Evolutionary conservation across 1,284 basidiomycete species (phyloP).

Genomic region (Ustilago xerochloae): DNA sequence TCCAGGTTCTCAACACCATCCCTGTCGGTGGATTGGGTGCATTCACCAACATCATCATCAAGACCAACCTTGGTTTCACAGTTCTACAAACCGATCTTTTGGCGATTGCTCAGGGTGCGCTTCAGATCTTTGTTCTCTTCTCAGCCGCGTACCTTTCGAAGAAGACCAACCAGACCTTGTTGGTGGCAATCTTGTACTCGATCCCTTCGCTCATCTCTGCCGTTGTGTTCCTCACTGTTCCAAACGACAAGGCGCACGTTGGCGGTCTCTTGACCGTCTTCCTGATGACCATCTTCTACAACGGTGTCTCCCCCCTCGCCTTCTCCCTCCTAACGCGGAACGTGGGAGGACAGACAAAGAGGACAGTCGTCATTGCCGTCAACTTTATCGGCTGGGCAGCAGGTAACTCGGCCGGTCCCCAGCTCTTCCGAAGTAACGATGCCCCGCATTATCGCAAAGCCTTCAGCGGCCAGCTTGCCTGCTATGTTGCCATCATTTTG

Average conservation of each 20-base stretch:
- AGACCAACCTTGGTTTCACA: conserved; percentile 61
- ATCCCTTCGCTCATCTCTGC: conserved; percentile 54
- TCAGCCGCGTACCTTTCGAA: conserved; percentile 32
- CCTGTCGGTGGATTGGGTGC: conserved; percentile 71
- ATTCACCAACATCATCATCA: conserved; percentile 71
- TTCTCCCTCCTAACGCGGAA: conserved; percentile 70
- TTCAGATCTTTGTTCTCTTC: conserved; percentile 47
- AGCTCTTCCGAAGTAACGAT: conserved; percentile 52
- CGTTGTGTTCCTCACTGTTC: conserved; percentile 56
- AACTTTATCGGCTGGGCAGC: conserved; percentile 54
- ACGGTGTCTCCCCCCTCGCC: conserved; percentile 49
- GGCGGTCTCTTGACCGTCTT: conserved; percentile 44
- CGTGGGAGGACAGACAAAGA: conserved; percentile 65
- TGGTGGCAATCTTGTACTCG: conserved; percentile 45
- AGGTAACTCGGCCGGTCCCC: conserved; percentile 57
- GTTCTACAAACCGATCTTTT: conserved; percentile 60
- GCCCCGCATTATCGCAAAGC: conserved; percentile 68
- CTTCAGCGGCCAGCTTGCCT: conserved; percentile 72
- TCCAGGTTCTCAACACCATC: conserved; percentile 73
- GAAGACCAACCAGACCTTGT: conserved; percentile 62
- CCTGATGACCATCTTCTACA: conserved; percentile 39
- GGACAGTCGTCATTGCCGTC: conserved; percentile 39
- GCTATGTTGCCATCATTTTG: conserved; percentile 72
- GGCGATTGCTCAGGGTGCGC: conserved; percentile 54
- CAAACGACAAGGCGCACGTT: conserved; percentile 29